Base-by-base conservation (phyloP, 768 basidiomycete species). In the Tubosaeta sp. region DNA sequence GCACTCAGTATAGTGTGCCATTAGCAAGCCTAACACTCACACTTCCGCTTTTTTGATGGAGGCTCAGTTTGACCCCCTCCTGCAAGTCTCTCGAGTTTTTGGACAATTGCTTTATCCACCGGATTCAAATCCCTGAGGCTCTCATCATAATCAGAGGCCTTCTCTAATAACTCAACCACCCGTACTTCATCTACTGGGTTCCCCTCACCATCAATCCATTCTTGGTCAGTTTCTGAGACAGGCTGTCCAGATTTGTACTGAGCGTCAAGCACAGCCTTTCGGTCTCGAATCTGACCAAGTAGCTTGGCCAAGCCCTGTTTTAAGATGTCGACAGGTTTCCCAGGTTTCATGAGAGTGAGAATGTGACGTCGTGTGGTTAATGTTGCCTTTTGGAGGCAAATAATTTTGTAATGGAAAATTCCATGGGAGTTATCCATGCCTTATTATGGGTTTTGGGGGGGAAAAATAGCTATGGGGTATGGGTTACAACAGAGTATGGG, bases 241-340 rank as follows among this genome's bases (percentile, higher is more conserved):
- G 29, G 29, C 29, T 29, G 29, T 9, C 29, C 29, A 29, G 29
- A 29, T 29, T 29, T 29, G 29, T 29, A 29, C 17, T 54, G 26
- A 6, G 17, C 26, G 2, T 51, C 10, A 14, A 66, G 51, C 31
- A 22, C 35, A 1, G 51, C 38, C 35, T 55, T 60, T 14, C 48
- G 10, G 5, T 46, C 57, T 43, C 35, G 42, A 14, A 55, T 39
- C 22, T 59, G 48, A 27, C 56, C 22, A 33, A 39, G 22, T 35
- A 67, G 55, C 16, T 39, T 54, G 0, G 26, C 3, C 22, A 65
- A 55, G 32, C 60, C 59, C 25, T 41, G 56, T 59, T 59, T 54
- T 2, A 67, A 29, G 29, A 29, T 29, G 29, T 29, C 29, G 5
- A 29, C 29, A 2, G 29, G 29, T 29, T 29, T 29, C 29, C 9